These are phyloP conservation scores for Neurospora tetrasperma DNA, from an alignment of 495 filamentous ascomycete genomes.

Conservation along the genomic window DNA sequence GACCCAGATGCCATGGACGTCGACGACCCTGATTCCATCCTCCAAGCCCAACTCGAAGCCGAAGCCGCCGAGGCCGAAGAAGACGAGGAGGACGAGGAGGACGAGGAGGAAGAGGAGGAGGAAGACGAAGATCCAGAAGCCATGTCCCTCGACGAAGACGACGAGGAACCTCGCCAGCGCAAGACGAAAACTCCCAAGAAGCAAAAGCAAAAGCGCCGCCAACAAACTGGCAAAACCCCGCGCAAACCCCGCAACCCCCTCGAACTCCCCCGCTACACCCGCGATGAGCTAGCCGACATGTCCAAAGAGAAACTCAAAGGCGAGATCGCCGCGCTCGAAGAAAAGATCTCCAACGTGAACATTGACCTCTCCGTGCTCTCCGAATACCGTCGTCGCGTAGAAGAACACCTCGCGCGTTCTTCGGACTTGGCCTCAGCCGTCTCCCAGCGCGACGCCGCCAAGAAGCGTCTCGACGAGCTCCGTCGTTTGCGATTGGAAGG, in stretches of 20 bases:
- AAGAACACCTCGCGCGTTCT: conserved; percentile 74
- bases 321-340: conserved; percentile 82
- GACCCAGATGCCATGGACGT: conserved; percentile 14
- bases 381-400: conserved; percentile 83
- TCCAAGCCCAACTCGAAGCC: conserved; percentile 9
- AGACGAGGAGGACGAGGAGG: conserved; percentile 13
- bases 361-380: conserved; percentile 86
- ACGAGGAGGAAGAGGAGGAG: conserved; percentile 5
- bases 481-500: conserved; percentile 82
- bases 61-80: conserved; percentile 18
- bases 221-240: neutral
- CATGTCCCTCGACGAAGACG: neutral
- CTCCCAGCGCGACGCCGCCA: conserved; percentile 67
- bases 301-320: conserved; percentile 77
- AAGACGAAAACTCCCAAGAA: neutral
- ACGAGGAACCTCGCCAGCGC: neutral
- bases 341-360: conserved; percentile 80
- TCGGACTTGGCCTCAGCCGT: conserved; percentile 71
- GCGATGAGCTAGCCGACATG: conserved; percentile 89
- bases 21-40: conserved; percentile 19
- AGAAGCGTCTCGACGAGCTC: conserved; percentile 82
- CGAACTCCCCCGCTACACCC: conserved; percentile 69
- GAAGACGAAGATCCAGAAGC: neutral
- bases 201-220: neutral
- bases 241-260: conserved; percentile 22